Conservation (phyloP, 768 basidiomycete species). For the Amanita exitialis region DNA sequence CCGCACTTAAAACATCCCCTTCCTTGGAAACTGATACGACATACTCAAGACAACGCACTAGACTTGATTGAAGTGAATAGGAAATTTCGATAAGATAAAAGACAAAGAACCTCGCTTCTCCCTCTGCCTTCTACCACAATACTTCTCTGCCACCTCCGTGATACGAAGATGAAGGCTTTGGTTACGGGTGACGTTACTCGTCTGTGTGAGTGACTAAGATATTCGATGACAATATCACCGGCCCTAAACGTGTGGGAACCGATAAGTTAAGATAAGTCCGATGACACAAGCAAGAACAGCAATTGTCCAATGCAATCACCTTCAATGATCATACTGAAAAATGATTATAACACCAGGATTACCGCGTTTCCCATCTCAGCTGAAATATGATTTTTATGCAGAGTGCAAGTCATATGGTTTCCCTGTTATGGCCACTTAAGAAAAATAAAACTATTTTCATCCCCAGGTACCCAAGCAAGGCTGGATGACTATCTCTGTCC, state of each 20-base stretch:
- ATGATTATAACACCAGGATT: too few relatives aligned
- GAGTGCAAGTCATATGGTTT: too few relatives aligned
- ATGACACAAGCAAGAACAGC: too few relatives aligned
- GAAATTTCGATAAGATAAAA: neutral
- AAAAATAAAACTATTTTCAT: too few relatives aligned
- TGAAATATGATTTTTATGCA: too few relatives aligned
- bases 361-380: too few relatives aligned
- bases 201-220: slow-evolving; percentile 10
- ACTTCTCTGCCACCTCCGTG: slow-evolving; percentile 61
- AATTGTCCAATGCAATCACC: too few relatives aligned
- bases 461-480: too few relatives aligned
- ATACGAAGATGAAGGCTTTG: slow-evolving; percentile 44
- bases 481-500: neutral
- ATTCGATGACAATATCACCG: neutral
- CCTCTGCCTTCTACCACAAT: slow-evolving; percentile 61
- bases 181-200: slow-evolving; percentile 26
- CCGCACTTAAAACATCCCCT: slow-evolving; percentile 93
- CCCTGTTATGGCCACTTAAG: too few relatives aligned
- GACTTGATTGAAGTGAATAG: slow-evolving; percentile 1
- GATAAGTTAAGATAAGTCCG: too few relatives aligned
- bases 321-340: too few relatives aligned
- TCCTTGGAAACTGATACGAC: slow-evolving; percentile 79
- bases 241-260: neutral
- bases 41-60: slow-evolving; percentile 33
- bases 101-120: slow-evolving; percentile 36